Evolutionary conservation across 805 yeast species (phyloP), one percentile per base, ranked within the genome.

Genomic region (Yamadazyma akitaensis): DNA sequence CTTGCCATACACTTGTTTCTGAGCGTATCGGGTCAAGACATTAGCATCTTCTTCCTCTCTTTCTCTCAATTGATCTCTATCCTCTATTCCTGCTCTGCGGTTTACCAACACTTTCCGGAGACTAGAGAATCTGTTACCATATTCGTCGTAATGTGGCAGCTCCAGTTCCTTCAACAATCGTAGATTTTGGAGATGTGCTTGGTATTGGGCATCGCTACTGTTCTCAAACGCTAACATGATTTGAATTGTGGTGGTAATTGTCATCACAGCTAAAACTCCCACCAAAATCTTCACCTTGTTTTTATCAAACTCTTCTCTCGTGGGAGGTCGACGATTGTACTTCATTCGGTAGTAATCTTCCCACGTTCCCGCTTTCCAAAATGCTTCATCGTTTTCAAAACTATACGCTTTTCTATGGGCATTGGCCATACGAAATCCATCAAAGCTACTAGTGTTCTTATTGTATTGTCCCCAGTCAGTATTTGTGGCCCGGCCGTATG

Each of bases 341-440:
- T 61, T 62, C 69, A 73, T 67, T 35, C 63, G 58, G 69, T 80
- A 76, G 57, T 73, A 75, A 47, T 81, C 87, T 51, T 81, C 85
- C 86, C 86, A 81, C 0, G 77, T 77, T 0, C 82, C 82, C 0
- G 86, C 84, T 41, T 68, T 76, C 80, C 84, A 79, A 59, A 81
- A 81, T 31, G 66, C 65, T 45, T 73, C 75, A 51, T 68, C 65
- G 31, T 60, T 56, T 2, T 62, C 44, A 45, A 65, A 70, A 31
- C 55, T 46, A 50, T 67, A 65, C 37, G 59, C 48, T 33, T 40
- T 50, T n/a, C 75, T 58, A 44, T 69, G 70, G 26, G 71, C 67
- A 49, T 70, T 65, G 12, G 75, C 75, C 54, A 57, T 55, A 19
- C 73, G 53, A 49, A 56, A 69, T 1, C 67, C 66, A n/a, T 70